phyloP scores from a whole-genome alignment of 1,284 basidiomycete species.

The Crocinoboletus sp. region DNA sequence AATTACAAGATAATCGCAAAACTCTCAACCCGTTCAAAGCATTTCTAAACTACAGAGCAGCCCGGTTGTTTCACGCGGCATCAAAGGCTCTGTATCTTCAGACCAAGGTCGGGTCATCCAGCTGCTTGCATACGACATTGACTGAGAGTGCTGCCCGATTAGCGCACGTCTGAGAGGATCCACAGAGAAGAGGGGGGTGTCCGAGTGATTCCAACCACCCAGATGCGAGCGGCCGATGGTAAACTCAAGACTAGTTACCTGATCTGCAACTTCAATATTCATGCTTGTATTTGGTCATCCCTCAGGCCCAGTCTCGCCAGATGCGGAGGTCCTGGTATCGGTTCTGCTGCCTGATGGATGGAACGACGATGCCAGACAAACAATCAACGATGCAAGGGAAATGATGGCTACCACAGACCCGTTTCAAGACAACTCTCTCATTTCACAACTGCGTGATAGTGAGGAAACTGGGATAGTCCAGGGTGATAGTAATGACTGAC shows the following conservation, averaged over 20 bases:
- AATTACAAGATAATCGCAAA: neutral
- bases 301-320: neutral
- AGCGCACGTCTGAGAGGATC: conserved; percentile 15
- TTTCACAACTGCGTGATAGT: conserved; percentile 11
- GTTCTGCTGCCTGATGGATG: conserved; percentile 4
- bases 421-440: conserved; percentile 2
- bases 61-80: conserved; percentile 7
- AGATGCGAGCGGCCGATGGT: conserved; percentile 1
- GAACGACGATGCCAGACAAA: neutral
- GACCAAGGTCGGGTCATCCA: conserved; percentile 4
- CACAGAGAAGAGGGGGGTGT: neutral
- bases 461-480: neutral
- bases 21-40: conserved; percentile 13
- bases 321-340: neutral
- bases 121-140: neutral
- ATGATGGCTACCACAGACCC: conserved; percentile 3
- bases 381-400: conserved; percentile 2
- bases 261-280: neutral
- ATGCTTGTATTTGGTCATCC: neutral
- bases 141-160: neutral
- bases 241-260: neutral
- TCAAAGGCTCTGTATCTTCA: neutral
- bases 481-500: neutral
- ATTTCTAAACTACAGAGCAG: neutral
- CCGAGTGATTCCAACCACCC: neutral